Conservation (phyloP, 352 stramenopile species). For the Pythium phragmitis region DNA sequence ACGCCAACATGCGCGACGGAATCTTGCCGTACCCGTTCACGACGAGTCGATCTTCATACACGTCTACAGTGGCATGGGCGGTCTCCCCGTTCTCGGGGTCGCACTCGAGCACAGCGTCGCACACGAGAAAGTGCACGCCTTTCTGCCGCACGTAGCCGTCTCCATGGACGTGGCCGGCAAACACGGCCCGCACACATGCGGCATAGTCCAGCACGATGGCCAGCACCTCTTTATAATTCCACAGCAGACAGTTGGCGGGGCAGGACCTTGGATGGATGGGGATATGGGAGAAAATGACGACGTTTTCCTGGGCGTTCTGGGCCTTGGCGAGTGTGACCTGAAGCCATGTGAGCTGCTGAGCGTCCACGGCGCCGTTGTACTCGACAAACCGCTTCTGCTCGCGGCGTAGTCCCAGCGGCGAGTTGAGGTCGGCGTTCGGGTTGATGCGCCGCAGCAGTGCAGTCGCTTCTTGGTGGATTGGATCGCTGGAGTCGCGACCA, state of each 20-base stretch:
- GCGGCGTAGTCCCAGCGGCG: slow-evolving; percentile 45
- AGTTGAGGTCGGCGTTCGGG: slow-evolving; percentile 78
- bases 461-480: slow-evolving; percentile 42
- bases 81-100: slow-evolving; percentile 36
- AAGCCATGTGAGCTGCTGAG: slow-evolving; percentile 61
- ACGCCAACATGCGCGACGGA: slow-evolving; percentile 49
- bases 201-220: slow-evolving; percentile 36
- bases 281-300: slow-evolving; percentile 76
- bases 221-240: slow-evolving; percentile 78
- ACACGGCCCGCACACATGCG: slow-evolving; percentile 57
- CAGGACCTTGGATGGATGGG: slow-evolving; percentile 49
- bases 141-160: slow-evolving; percentile 49
- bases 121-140: slow-evolving; percentile 69
- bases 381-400: slow-evolving; percentile 59
- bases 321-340: slow-evolving; percentile 35
- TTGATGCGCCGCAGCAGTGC: slow-evolving; percentile 47
- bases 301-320: slow-evolving; percentile 34
- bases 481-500: slow-evolving; percentile 39
- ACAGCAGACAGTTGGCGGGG: slow-evolving; percentile 44
- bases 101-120: slow-evolving; percentile 72
- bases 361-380: slow-evolving; percentile 75
- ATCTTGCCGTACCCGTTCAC: slow-evolving; percentile 64
- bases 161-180: slow-evolving; percentile 67
- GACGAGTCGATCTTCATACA: slow-evolving; percentile 51
- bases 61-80: slow-evolving; percentile 59